Evolutionary conservation across 2,329 filamentous ascomycete genomes (phyloP), one percentile per base, ranked within the genome.

Genomic region (Sporothrix curviconia): DNA sequence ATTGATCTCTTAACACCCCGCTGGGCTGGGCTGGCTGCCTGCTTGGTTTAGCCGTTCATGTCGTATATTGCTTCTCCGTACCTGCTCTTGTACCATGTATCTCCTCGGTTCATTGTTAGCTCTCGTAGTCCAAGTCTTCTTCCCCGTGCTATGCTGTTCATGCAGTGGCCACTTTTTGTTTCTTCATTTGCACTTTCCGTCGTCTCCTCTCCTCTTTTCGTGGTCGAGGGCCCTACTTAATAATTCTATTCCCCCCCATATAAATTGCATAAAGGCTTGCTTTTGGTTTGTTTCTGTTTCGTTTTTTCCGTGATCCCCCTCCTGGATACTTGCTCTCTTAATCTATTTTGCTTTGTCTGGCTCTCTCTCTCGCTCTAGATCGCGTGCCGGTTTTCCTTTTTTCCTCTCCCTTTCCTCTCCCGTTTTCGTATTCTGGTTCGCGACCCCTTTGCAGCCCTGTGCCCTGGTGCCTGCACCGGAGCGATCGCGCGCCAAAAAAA

Each of bases 181-280:
- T 44, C 6, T 25, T 25, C 42, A 46, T 46, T 43, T 43, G 25
- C n/a, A n/a, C n/a, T n/a, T n/a, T n/a, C n/a, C n/a, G n/a, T 19
- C 30, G 46, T 34, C 50, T 43, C 9, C 37, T 9, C 12, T 32
- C 34, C 14, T 11, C 9, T 15, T 8, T 54, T 34, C 2, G 24
- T 12, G 39, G 30, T 28, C 39, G 19, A 37, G 47, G 25, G 24
- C 22, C 4, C 22, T 25, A 17, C 7, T 25, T 28, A 37, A 37
- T 49, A 17, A 19, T 32, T 57, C 11, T 39, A 34, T 52, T 44
- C 36, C 25, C 14, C 47, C 30, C 46, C 34, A 15, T 47, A 28
- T 57, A 50, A 49, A 40, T 50, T 40, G 37, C 51, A 36, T n/a
- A 56, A 49, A 34, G 50, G 50, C 50, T 53, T 54, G 32, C 40